Conservation (phyloP, 148 eudicot genomes). For the Spergularia marina region DNA sequence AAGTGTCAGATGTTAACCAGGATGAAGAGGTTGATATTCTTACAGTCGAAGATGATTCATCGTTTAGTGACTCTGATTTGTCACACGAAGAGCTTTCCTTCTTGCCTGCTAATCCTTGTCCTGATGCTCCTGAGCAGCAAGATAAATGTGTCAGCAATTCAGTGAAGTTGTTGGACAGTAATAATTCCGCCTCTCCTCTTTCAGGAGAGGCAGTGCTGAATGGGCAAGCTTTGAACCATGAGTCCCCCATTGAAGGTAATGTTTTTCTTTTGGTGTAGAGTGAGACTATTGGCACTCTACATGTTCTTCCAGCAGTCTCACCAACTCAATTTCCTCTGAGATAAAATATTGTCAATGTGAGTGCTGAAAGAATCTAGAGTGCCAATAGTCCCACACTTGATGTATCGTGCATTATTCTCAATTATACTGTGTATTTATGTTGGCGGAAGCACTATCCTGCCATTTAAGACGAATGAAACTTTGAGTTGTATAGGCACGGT, state of each 20-base stretch:
- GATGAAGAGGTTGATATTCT: conserved; percentile 86
- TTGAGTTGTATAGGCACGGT: not conserved
- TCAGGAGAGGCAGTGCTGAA: conserved; percentile 64
- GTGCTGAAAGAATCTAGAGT: too few relatives aligned
- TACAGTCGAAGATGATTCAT: conserved; percentile 66
- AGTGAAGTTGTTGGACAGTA: conserved; percentile 50
- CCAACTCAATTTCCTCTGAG: too few relatives aligned
- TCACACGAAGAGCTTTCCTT: conserved; percentile 79
- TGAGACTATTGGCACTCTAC: too few relatives aligned
- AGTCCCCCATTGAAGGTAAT: conserved; percentile 64
- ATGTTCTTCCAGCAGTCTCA: too few relatives aligned
- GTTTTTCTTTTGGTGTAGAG: not conserved
- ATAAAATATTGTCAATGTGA: too few relatives aligned
- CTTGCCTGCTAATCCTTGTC: conserved; percentile 71
- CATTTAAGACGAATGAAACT: conserved; percentile 1
- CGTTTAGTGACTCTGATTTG: conserved; percentile 85
- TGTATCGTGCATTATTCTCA: not conserved
- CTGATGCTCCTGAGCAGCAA: conserved; percentile 62
- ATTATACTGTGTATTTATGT: not conserved
- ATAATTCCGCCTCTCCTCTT: conserved; percentile 64
- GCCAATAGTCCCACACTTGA: not conserved
- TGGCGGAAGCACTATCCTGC: not conserved
- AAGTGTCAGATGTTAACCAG: conserved; percentile 68
- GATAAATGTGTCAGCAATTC: conserved; percentile 51
- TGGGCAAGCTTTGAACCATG: conserved; percentile 58